A percentile compares a stretch with the other conserved stretches of the same genome.
Conservation (phyloP, 1,284 basidiomycete genomes). For the Phenoliferia sp. region DNA sequence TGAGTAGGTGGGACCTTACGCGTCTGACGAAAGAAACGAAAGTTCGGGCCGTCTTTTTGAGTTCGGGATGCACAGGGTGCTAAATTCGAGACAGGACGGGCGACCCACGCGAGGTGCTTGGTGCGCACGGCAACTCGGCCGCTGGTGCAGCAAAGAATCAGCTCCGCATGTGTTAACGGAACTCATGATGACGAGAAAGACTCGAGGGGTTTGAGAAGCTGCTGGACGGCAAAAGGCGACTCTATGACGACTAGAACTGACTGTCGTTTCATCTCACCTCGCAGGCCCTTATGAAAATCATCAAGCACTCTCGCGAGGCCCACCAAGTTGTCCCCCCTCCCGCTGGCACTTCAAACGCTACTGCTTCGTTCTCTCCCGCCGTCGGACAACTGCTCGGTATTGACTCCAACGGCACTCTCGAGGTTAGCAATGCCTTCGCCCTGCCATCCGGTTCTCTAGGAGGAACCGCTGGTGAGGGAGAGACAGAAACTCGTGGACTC, state of each 20-base stretch:
- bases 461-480: slow-evolving; percentile 48
- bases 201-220: too few species aligned
- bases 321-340: slow-evolving; percentile 34
- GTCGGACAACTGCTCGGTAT: slow-evolving; percentile 84
- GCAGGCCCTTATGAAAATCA: slow-evolving; percentile 86
- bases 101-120: too few species aligned
- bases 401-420: slow-evolving; percentile 83
- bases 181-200: too few species aligned
- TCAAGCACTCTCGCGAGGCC: slow-evolving; percentile 59
- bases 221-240: too few species aligned
- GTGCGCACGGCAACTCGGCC: too few species aligned
- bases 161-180: too few species aligned
- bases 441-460: slow-evolving; percentile 52
- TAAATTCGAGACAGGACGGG: too few species aligned
- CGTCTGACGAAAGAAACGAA: too few species aligned
- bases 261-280: not conserved
- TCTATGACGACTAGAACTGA: not conserved
- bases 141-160: too few species aligned
- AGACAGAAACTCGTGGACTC: slow-evolving; percentile 70
- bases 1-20: too few species aligned
- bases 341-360: slow-evolving; percentile 53
- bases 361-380: slow-evolving; percentile 58
- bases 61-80: too few species aligned
- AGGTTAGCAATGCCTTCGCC: slow-evolving; percentile 88
- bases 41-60: too few species aligned